Evolutionary conservation across 495 filamentous ascomycete genomes (phyloP).

Genomic region (Trypethelium eluteriae): DNA sequence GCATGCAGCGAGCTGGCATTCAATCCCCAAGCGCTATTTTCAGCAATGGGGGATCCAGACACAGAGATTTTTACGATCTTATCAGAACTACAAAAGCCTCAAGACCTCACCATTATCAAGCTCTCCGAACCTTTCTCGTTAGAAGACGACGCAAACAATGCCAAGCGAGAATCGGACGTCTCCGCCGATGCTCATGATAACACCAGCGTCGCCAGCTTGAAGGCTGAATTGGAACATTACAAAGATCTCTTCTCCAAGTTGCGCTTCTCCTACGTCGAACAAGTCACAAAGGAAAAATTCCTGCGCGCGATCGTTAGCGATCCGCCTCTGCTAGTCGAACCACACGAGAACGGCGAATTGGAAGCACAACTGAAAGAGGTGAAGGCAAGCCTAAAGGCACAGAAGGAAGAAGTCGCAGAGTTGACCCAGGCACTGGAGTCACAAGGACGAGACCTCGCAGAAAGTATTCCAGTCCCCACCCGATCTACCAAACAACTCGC

Average conservation of each 20-base stretch:
- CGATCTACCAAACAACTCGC: conserved; percentile 19
- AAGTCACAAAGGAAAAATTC: conserved; percentile 74
- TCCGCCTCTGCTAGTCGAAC: conserved; percentile 72
- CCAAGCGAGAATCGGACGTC: conserved; percentile 40
- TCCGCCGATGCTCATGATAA: conserved; percentile 63
- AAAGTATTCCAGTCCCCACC: conserved; percentile 14
- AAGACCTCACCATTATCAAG: conserved; percentile 22
- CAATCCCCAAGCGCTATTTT: not conserved
- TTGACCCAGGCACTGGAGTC: conserved; percentile 66
- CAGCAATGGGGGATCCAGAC: not conserved
- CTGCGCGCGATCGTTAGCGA: conserved; percentile 74
- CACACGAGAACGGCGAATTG: conserved; percentile 73
- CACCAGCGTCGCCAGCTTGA: conserved; percentile 65
- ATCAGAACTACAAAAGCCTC: conserved; percentile 10
- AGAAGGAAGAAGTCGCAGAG: conserved; percentile 70
- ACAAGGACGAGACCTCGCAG: conserved; percentile 53
- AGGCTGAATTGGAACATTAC: conserved; percentile 83
- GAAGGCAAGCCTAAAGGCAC: conserved; percentile 66
- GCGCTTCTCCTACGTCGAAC: conserved; percentile 85
- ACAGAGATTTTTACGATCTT: not conserved
- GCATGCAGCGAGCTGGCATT: too few species aligned
- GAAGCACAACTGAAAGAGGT: conserved; percentile 61
- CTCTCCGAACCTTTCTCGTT: conserved; percentile 19
- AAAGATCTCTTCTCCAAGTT: conserved; percentile 94
- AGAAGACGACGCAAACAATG: conserved; percentile 32